phyloP scores from a whole-genome alignment of 2,329 filamentous ascomycete genomes.

The Paracamarosporium sp. region DNA sequence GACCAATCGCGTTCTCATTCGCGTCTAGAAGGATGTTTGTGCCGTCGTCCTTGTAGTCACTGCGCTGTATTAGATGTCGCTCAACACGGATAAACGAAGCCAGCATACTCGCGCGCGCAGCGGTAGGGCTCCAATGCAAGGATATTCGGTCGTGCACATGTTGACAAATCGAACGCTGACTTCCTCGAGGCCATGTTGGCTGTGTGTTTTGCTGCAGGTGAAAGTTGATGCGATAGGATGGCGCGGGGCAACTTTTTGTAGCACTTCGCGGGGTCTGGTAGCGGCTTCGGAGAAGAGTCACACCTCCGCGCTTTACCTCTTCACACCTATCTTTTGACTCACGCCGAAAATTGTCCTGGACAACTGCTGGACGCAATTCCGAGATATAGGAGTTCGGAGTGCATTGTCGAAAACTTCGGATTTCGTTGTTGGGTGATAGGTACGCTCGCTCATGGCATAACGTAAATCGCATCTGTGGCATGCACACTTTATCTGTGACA shows the following conservation, averaged over 20 bases:
- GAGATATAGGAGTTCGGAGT: not conserved
- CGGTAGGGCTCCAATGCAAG: conserved; percentile 60
- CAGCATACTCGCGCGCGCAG: conserved; percentile 60
- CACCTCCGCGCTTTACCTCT: conserved; percentile 1
- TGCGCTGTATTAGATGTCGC: conserved; percentile 46
- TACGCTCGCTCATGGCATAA: not conserved
- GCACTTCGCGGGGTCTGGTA: conserved; percentile 23
- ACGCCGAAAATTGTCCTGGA: not conserved
- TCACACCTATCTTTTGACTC: conserved; percentile 1
- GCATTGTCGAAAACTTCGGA: not conserved
- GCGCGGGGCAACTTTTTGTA: conserved; percentile 37
- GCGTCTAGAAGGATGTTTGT: conserved; percentile 95
- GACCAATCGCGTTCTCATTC: conserved; percentile 96
- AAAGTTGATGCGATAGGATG: not conserved
- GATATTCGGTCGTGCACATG: conserved; percentile 60
- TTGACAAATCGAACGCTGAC: conserved; percentile 55
- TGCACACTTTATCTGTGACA: too few species aligned
- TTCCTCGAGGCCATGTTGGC: conserved; percentile 32
- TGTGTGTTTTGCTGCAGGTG: not conserved
- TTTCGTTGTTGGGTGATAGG: not conserved
- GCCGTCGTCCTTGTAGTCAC: conserved; percentile 98
- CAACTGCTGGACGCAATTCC: not conserved
- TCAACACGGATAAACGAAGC: conserved; percentile 16
- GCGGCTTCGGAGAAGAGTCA: conserved; percentile 16
- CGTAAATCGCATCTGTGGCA: not conserved